Conservation (phyloP, 2,329 filamentous ascomycete genomes). For the Bertia moriformis region DNA sequence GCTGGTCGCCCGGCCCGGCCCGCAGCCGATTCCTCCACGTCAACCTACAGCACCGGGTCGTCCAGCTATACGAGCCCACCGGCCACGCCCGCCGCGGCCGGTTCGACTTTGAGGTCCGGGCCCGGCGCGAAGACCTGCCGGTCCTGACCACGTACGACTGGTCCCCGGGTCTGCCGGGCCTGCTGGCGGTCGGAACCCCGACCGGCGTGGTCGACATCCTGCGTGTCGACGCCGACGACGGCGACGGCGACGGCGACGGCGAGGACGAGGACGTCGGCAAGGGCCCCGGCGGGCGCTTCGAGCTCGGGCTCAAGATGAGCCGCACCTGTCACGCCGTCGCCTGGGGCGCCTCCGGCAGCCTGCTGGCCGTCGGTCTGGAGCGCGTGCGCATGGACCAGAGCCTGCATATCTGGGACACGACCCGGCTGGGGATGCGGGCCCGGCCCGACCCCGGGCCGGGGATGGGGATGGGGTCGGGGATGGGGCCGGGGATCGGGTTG, state of each 20-base stretch:
- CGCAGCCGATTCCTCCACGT: slow-evolving; percentile 49
- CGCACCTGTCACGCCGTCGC: slow-evolving; percentile 70
- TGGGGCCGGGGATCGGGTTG: too few relatives aligned
- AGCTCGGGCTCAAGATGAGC: slow-evolving; percentile 60
- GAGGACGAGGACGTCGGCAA: too few relatives aligned
- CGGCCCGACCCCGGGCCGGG: slow-evolving; percentile 28
- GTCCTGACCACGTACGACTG: slow-evolving; percentile 53
- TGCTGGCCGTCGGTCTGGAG: slow-evolving; percentile 67
- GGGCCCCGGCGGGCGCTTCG: slow-evolving; percentile 48
- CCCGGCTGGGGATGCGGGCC: slow-evolving; percentile 35
- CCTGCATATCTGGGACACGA: slow-evolving; percentile 71
- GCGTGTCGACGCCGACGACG: slow-evolving; percentile 56
- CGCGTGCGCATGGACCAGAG: slow-evolving; percentile 70
- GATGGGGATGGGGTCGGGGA: too few relatives aligned
- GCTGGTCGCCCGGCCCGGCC: slow-evolving; percentile 47
- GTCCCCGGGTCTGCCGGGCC: slow-evolving; percentile 44
- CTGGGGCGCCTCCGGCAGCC: slow-evolving; percentile 57
- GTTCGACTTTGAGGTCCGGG: slow-evolving; percentile 42
- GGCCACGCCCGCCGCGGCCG: slow-evolving; percentile 38
- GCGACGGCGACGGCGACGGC: too few relatives aligned
- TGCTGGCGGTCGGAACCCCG: slow-evolving; percentile 63
- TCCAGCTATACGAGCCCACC: slow-evolving; percentile 48
- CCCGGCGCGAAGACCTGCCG: slow-evolving; percentile 48
- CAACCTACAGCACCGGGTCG: slow-evolving; percentile 46
- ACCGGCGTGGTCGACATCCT: slow-evolving; percentile 64